Percentiles rank a stretch among this genome's conserved stretches.
Evolutionary conservation across 495 filamentous ascomycete species (phyloP).

Genomic region (Tuber magnatum): DNA sequence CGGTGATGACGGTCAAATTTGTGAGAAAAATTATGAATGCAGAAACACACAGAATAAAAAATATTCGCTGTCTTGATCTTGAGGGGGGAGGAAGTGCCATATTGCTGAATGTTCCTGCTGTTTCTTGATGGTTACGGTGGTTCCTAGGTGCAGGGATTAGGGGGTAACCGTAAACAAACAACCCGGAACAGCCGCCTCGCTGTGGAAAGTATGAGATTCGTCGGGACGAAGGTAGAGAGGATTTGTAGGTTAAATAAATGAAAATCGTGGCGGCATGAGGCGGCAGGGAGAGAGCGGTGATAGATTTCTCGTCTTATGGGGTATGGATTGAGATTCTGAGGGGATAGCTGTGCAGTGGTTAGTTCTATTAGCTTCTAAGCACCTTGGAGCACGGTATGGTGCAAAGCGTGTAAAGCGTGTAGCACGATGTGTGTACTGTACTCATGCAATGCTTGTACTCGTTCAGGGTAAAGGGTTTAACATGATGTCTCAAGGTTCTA

Average conservation of each 20-base stretch:
- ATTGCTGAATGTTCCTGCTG: not conserved
- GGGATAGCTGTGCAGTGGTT: not conserved
- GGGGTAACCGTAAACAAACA: slow-evolving; percentile 1
- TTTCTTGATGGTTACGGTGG: not conserved
- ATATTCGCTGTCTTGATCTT: slow-evolving; percentile 11
- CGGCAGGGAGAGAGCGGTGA: not conserved
- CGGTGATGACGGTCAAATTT: slow-evolving; percentile 23
- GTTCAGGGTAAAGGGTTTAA: no score
- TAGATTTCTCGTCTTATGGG: not conserved
- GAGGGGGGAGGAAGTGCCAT: not conserved
- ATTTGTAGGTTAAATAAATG: not conserved
- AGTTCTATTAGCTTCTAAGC: not conserved
- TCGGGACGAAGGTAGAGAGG: not conserved
- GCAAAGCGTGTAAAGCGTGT: no score
- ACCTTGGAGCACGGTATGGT: no score
- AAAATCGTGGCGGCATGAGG: not conserved
- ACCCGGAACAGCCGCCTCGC: not conserved
- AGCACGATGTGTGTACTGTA: no score
- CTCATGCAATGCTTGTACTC: no score
- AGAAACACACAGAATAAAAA: slow-evolving; percentile 16
- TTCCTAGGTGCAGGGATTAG: not conserved
- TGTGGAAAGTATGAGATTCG: not conserved
- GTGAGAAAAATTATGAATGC: slow-evolving; percentile 22
- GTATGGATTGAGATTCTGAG: not conserved
- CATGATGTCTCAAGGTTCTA: no score